Evolutionary conservation across 805 yeast species (phyloP).

Genomic region (Starmera caribaea): DNA sequence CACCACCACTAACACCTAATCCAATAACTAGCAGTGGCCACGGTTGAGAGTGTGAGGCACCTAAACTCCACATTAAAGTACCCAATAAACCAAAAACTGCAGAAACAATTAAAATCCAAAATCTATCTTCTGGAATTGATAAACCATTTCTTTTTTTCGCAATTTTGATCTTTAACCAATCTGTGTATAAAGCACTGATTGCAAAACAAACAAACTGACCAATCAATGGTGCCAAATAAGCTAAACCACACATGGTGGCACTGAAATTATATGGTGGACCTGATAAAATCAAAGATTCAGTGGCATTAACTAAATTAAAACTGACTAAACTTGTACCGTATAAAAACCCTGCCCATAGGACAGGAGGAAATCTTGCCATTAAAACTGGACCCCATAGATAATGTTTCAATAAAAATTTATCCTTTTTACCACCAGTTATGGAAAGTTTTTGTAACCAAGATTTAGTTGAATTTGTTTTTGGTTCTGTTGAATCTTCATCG

Average conservation of each 20-base stretch:
- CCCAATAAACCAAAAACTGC: constrained; percentile 44
- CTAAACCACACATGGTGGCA: constrained; percentile 36
- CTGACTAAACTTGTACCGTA: constrained; percentile 40
- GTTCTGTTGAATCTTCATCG: constrained; percentile 12
- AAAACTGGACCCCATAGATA: constrained; percentile 28
- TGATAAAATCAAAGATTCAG: constrained; percentile 32
- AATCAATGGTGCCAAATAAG: constrained; percentile 42
- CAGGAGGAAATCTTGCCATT: constrained; percentile 40
- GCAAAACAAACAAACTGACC: constrained; percentile 34
- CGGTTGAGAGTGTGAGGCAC: constrained; percentile 41
- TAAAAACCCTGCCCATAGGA: constrained; percentile 47
- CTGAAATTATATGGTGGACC: constrained; percentile 42
- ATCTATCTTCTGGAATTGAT: constrained; percentile 47
- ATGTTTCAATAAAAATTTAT: constrained; percentile 20
- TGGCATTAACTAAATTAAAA: constrained; percentile 41
- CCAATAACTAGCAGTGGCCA: constrained; percentile 51
- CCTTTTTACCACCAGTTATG: constrained; percentile 26
- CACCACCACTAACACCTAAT: constrained; percentile 46
- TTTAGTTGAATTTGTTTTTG: constrained; percentile 16
- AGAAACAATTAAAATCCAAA: constrained; percentile 40
- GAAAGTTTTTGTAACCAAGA: constrained; percentile 35
- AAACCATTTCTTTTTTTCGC: constrained; percentile 42
- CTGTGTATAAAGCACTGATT: constrained; percentile 42
- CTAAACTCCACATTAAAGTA: constrained; percentile 53
- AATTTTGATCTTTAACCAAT: constrained; percentile 36